A percentile compares a stretch with the other conserved stretches of the same genome.
These are phyloP conservation scores for Potentilla sterilis DNA, from an alignment of 306 rosid species.

Conservation along the genomic window DNA sequence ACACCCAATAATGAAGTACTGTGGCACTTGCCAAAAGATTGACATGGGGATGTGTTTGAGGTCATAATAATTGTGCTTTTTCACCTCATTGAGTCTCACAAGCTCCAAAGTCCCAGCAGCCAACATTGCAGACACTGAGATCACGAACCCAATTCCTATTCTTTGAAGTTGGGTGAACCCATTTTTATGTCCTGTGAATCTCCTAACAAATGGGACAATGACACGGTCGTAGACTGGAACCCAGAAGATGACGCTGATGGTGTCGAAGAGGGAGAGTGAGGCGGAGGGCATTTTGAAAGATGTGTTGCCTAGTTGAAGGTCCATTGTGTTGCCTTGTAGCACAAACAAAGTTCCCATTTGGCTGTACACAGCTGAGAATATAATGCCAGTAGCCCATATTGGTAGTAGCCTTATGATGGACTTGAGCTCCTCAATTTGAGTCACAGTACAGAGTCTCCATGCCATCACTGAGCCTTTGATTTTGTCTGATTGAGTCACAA, in stretches of 20 bases:
- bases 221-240: constrained; percentile 4
- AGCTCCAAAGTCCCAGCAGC: constrained; percentile 15
- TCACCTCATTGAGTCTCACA: constrained; percentile 11
- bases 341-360: constrained; percentile 21
- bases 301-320: constrained; percentile 8
- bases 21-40: constrained; percentile 32
- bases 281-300: constrained; percentile 21
- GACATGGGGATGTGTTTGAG: constrained; percentile 31
- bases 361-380: constrained; percentile 15
- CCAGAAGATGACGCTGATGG: constrained; percentile 25
- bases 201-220: constrained; percentile 14
- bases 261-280: constrained; percentile 20
- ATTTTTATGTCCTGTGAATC: constrained; percentile 8
- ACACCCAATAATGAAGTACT: constrained; percentile 23
- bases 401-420: constrained; percentile 5
- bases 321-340: constrained; percentile 21
- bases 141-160: constrained; percentile 21
- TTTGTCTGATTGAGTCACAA: constrained; percentile 10
- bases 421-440: constrained; percentile 17
- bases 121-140: constrained; percentile 15
- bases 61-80: constrained; percentile 8
- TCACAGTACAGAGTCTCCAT: constrained; percentile 12
- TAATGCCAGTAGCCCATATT: constrained; percentile 17
- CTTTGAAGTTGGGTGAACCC: constrained; percentile 30
- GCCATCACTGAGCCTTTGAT: constrained; percentile 5